Evolutionary conservation across 768 basidiomycete genomes (phyloP).

Genomic region (Naganishia vaughanmartiniae): DNA sequence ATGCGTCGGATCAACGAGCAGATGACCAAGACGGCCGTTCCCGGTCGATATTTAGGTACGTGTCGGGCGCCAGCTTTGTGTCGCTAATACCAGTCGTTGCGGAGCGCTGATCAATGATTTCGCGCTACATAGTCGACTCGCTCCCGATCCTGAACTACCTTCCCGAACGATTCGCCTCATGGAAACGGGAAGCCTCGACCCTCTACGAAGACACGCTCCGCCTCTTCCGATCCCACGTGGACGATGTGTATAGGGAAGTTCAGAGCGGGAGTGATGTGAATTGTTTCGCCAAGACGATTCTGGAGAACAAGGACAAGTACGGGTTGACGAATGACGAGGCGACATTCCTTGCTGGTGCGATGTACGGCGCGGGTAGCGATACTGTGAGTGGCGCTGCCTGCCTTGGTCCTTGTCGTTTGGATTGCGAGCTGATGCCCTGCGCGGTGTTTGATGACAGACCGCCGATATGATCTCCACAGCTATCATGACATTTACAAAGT

Average conservation of each 20-base stretch:
- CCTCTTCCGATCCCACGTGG: conserved; percentile 36
- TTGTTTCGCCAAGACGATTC: conserved; percentile 62
- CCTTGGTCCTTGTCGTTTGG: not conserved
- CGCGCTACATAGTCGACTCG: conserved; percentile 31
- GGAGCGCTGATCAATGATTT: not conserved
- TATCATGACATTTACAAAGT: conserved; percentile 27
- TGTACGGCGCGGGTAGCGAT: conserved; percentile 68
- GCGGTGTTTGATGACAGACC: conserved; percentile 1
- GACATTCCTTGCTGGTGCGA: conserved; percentile 64
- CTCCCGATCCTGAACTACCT: conserved; percentile 38
- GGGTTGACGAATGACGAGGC: conserved; percentile 62
- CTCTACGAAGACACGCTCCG: conserved; percentile 34
- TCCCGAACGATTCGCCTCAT: conserved; percentile 34
- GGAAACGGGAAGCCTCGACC: conserved; percentile 36
- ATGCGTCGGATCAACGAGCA: conserved; percentile 34
- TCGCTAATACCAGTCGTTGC: not conserved
- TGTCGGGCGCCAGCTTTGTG: not conserved
- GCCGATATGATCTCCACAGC: conserved; percentile 28
- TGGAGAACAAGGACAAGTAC: conserved; percentile 60
- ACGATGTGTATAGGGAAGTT: conserved; percentile 25
- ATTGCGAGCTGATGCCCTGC: not conserved
- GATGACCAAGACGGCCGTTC: conserved; percentile 40
- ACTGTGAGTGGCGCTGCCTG: conserved; percentile 53
- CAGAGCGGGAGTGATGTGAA: conserved; percentile 21
- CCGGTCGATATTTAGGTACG: conserved; percentile 35